A percentile compares a stretch with the other conserved stretches of the same genome.
These are phyloP conservation scores for Lasiodiplodia sp. DNA, from an alignment of 2,329 filamentous ascomycete genomes.

Conservation along the genomic window DNA sequence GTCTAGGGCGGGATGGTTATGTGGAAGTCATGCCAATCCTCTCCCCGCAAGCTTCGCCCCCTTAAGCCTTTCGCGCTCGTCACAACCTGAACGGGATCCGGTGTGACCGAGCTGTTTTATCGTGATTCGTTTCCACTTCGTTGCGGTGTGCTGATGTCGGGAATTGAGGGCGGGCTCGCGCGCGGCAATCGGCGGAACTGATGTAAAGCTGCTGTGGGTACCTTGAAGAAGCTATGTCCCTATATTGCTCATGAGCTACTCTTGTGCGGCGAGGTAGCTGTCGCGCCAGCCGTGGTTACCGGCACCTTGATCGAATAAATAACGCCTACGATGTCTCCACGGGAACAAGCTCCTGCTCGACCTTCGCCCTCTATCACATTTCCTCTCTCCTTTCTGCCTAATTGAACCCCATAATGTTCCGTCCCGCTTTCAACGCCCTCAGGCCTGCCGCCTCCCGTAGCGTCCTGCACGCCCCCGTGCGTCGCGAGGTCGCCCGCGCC, in stretches of 20 bases:
- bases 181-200: not conserved
- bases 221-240: slow-evolving; percentile 13
- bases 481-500: slow-evolving; percentile 17
- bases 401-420: slow-evolving; percentile 5
- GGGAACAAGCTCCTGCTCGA: not conserved
- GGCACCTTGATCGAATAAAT: not conserved
- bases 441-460: slow-evolving; percentile 6
- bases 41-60: not conserved
- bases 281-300: not conserved
- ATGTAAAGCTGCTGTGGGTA: slow-evolving; percentile 5
- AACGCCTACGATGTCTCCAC: not conserved
- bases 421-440: slow-evolving; percentile 6
- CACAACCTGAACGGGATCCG: not conserved
- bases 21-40: not conserved
- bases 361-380: not conserved
- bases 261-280: not conserved
- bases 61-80: not conserved
- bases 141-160: slow-evolving; percentile 20
- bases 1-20: not conserved
- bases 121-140: not conserved
- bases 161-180: not conserved
- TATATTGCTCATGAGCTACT: not conserved
- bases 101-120: not conserved
- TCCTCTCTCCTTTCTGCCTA: not conserved
- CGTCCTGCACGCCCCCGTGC: not conserved